These are phyloP conservation scores for Suillus sp. DNA, from an alignment of 768 basidiomycete species.

Conservation along the genomic window DNA sequence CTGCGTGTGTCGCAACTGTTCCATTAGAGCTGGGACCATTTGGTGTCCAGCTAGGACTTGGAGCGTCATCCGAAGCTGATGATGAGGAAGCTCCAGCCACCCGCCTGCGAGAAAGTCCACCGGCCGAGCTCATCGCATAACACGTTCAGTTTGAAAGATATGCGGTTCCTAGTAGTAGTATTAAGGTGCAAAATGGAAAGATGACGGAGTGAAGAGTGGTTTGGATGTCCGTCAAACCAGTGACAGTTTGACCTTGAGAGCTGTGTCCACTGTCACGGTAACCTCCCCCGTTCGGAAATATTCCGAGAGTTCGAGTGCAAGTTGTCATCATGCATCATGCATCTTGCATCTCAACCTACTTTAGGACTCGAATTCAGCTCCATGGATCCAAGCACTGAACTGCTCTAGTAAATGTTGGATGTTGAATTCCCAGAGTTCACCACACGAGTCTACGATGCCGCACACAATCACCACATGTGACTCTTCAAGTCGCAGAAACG, in stretches of 20 bases:
- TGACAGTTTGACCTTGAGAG: conserved; percentile 15
- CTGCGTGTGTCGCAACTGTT: conserved; percentile 57
- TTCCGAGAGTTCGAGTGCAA: background rate
- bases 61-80: conserved; percentile 40
- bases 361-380: background rate
- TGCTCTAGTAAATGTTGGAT: background rate
- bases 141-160: background rate
- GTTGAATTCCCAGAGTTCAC: background rate
- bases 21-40: conserved; percentile 35
- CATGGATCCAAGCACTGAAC: background rate
- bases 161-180: background rate
- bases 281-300: conserved; percentile 6
- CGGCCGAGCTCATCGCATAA: conserved; percentile 50
- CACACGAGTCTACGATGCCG: background rate
- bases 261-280: background rate
- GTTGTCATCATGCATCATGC: background rate
- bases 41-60: conserved; percentile 29
- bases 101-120: conserved; percentile 60
- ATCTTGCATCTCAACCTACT: background rate
- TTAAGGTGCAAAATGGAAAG: background rate
- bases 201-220: background rate
- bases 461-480: background rate
- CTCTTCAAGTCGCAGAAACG: background rate
- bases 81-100: conserved; percentile 46
- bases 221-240: conserved; percentile 7